Evolutionary conservation across 2,329 filamentous ascomycete genomes (phyloP).

Genomic region (Acephala macrosclerotiorum): DNA sequence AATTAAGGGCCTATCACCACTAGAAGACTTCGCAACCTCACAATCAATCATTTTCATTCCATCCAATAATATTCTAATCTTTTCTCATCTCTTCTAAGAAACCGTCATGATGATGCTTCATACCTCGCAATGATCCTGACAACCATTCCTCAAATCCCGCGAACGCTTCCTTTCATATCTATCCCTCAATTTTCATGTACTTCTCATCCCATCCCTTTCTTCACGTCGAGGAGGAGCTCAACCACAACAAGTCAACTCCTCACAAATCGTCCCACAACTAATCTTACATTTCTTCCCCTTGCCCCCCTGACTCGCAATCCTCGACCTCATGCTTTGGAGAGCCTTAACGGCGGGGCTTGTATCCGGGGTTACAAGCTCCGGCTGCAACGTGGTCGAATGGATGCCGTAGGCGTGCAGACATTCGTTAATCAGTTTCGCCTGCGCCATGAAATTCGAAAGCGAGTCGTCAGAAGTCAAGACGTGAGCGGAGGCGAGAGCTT

Average conservation of each 20-base stretch:
- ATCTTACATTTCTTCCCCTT: conserved; percentile 28
- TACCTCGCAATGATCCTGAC: not conserved
- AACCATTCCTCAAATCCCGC: not conserved
- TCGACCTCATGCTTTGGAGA: conserved; percentile 6
- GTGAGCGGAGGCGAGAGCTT: conserved; percentile 74
- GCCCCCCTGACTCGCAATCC: not conserved
- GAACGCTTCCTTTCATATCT: not conserved
- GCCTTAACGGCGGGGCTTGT: not conserved
- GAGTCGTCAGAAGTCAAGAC: conserved; percentile 66
- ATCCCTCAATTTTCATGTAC: too few species aligned
- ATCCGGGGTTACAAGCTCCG: conserved; percentile 54
- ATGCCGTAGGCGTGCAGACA: conserved; percentile 79
- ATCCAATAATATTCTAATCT: not conserved
- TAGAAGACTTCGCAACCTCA: not conserved
- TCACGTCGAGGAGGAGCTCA: not conserved
- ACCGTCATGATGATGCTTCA: not conserved
- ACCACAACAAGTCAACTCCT: conserved; percentile 46
- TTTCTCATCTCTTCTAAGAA: not conserved
- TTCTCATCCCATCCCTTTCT: not conserved
- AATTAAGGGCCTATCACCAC: too few species aligned
- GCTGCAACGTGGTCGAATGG: conserved; percentile 75
- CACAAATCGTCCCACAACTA: conserved; percentile 33
- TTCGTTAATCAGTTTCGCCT: conserved; percentile 68
- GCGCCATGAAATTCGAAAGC: conserved; percentile 64
- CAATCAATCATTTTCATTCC: not conserved